These are phyloP conservation scores for Talaromyces wortmannii DNA, from an alignment of 495 filamentous ascomycete species.

Conservation along the genomic window DNA sequence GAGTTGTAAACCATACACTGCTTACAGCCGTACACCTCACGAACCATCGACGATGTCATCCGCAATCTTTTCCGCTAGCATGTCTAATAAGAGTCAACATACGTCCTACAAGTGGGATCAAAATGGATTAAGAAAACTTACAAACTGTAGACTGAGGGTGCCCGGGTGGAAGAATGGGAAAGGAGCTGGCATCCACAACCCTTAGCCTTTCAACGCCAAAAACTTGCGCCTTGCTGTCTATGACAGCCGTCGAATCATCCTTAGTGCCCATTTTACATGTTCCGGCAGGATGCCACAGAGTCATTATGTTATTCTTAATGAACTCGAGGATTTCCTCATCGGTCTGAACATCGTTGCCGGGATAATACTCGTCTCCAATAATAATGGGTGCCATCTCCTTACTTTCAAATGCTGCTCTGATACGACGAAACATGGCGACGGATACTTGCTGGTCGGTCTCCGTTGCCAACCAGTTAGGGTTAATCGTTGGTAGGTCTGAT, in stretches of 20 bases:
- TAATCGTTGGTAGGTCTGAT: constrained; percentile 40
- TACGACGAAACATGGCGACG: constrained; percentile 35
- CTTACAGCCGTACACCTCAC: neutral
- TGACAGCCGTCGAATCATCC: constrained; percentile 28
- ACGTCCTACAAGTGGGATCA: neutral
- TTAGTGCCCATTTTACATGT: constrained; percentile 39
- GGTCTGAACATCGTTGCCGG: constrained; percentile 32
- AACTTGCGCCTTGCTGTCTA: constrained; percentile 31
- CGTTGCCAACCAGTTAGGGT: constrained; percentile 37
- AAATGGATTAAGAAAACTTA: constrained; percentile 14
- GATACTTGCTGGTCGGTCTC: constrained; percentile 34
- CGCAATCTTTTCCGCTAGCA: constrained; percentile 58
- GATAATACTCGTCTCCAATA: constrained; percentile 29
- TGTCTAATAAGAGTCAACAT: constrained; percentile 22
- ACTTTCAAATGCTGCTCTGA: constrained; percentile 20
- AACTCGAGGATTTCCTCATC: constrained; percentile 38
- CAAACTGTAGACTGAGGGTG: constrained; percentile 48
- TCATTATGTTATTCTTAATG: constrained; percentile 28
- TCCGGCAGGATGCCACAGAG: constrained; percentile 41
- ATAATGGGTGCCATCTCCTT: constrained; percentile 36
- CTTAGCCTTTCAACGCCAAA: constrained; percentile 40
- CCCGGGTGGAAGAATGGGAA: constrained; percentile 50
- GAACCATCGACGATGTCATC: constrained; percentile 30
- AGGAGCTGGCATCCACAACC: constrained; percentile 52
- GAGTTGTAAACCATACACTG: too few relatives aligned